A percentile compares a stretch with the other conserved stretches of the same genome.
phyloP scores from a whole-genome alignment of 1,284 basidiomycete species.

The Lentinus polychrous region DNA sequence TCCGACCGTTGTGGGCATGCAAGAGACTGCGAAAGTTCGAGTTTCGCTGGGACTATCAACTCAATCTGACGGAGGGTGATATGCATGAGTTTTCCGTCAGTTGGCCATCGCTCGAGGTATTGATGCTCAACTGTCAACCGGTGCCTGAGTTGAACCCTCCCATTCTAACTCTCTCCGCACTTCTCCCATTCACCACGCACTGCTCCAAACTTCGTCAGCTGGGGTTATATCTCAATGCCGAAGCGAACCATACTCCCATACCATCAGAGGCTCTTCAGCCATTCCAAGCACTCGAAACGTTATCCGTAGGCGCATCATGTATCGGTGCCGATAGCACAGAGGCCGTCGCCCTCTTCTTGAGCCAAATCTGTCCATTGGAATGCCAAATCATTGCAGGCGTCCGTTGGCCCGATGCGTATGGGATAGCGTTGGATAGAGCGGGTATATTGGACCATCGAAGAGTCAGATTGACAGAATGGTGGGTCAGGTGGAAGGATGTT shows the following conservation, averaged over 20 bases:
- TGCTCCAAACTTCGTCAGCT: slow-evolving; percentile 43
- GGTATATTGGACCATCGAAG: slow-evolving; percentile 19
- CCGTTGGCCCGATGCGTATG: slow-evolving; percentile 26
- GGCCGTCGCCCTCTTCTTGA: slow-evolving; percentile 44
- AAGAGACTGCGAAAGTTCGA: slow-evolving; percentile 40
- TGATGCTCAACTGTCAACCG: slow-evolving; percentile 49
- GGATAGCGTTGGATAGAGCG: slow-evolving; percentile 21
- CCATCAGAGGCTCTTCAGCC: slow-evolving; percentile 15
- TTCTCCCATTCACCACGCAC: slow-evolving; percentile 44
- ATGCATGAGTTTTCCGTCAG: slow-evolving; percentile 41
- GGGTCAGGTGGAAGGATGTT: slow-evolving; percentile 20
- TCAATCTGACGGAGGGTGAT: slow-evolving; percentile 39
- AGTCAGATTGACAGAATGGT: slow-evolving; percentile 15
- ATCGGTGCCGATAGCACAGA: slow-evolving; percentile 27
- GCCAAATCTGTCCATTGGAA: slow-evolving; percentile 36
- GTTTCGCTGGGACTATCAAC: slow-evolving; percentile 46
- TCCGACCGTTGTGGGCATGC: slow-evolving; percentile 43
- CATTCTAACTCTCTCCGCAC: slow-evolving; percentile 37
- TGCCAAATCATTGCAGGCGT: slow-evolving; percentile 34
- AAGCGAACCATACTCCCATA: slow-evolving; percentile 15
- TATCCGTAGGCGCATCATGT: slow-evolving; percentile 46
- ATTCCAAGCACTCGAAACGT: slow-evolving; percentile 33
- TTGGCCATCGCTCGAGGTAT: slow-evolving; percentile 39
- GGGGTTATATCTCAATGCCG: slow-evolving; percentile 46
- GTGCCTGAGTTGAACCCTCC: slow-evolving; percentile 25